phyloP scores from a whole-genome alignment of 2,329 filamentous ascomycete species.

The Fusarium sarcochroum region DNA sequence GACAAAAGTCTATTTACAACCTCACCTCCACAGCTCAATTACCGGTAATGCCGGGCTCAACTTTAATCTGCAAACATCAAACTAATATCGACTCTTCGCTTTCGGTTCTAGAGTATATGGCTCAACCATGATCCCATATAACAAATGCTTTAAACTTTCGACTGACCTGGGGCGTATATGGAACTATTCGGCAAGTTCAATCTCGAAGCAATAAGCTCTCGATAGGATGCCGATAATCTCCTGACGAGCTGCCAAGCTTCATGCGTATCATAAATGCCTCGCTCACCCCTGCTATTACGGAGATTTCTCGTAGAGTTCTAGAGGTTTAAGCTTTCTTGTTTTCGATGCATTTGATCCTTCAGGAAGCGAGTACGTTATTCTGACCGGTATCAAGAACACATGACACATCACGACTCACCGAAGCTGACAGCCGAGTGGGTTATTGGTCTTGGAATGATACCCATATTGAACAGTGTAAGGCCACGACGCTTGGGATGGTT shows the following conservation, averaged over 20 bases:
- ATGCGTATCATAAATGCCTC: not conserved
- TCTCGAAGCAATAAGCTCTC: not conserved
- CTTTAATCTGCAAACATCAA: not conserved
- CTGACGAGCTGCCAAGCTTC: not conserved
- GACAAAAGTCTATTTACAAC: not conserved
- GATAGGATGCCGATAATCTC: too few relatives aligned
- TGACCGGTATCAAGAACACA: not conserved
- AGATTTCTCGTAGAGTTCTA: not conserved
- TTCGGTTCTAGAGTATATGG: not conserved
- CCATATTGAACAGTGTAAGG: constrained; percentile 10
- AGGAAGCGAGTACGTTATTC: not conserved
- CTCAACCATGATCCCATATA: not conserved
- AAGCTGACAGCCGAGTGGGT: constrained; percentile 21
- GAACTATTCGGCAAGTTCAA: too few relatives aligned
- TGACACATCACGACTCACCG: constrained; percentile 1
- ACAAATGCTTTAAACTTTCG: too few relatives aligned
- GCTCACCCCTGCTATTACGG: not conserved
- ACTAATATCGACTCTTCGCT: not conserved
- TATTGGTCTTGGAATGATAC: constrained; percentile 4
- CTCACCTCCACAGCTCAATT: not conserved
- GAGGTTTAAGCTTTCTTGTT: too few relatives aligned
- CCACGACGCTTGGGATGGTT: constrained; percentile 31
- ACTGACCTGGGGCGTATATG: too few relatives aligned
- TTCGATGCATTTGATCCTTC: not conserved
- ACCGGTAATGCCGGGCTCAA: not conserved